Evolutionary conservation across 495 filamentous ascomycete genomes (phyloP).

Genomic region (Glarea lozoyensis): DNA sequence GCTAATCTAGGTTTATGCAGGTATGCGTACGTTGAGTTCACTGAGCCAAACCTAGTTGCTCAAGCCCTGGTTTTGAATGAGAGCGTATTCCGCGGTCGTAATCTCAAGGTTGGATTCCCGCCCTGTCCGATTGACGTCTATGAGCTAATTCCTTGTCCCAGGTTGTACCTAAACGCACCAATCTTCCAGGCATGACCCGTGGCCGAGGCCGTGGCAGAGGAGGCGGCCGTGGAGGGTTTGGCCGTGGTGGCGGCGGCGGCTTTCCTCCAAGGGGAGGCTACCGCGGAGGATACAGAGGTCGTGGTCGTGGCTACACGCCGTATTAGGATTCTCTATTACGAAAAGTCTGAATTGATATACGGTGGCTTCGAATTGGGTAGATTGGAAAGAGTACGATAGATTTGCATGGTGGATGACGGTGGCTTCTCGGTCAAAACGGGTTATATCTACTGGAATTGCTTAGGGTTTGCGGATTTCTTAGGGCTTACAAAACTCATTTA

Average conservation of each 20-base stretch:
- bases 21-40: constrained; percentile 98
- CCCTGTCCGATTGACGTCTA: constrained; percentile 1
- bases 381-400: constrained; percentile 16
- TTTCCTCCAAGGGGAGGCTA: constrained; percentile 60
- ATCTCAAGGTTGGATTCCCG: constrained; percentile 64
- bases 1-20: constrained; percentile 49
- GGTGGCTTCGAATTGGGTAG: background rate
- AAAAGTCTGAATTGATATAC: background rate
- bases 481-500: no score
- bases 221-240: constrained; percentile 31
- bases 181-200: constrained; percentile 83
- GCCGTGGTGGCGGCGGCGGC: constrained; percentile 46
- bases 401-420: no score
- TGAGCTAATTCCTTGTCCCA: constrained; percentile 25
- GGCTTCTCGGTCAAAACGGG: no score
- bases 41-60: constrained; percentile 86
- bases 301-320: constrained; percentile 71
- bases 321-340: constrained; percentile 51
- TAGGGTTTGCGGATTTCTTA: no score
- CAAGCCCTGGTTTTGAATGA: constrained; percentile 94
- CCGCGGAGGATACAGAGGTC: constrained; percentile 71
- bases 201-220: constrained; percentile 59
- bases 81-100: constrained; percentile 89
- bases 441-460: no score
- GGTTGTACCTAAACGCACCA: constrained; percentile 96